Base-by-base conservation (phyloP, 1,139 yeast genomes). In the Geotrichum histeridarum region DNA sequence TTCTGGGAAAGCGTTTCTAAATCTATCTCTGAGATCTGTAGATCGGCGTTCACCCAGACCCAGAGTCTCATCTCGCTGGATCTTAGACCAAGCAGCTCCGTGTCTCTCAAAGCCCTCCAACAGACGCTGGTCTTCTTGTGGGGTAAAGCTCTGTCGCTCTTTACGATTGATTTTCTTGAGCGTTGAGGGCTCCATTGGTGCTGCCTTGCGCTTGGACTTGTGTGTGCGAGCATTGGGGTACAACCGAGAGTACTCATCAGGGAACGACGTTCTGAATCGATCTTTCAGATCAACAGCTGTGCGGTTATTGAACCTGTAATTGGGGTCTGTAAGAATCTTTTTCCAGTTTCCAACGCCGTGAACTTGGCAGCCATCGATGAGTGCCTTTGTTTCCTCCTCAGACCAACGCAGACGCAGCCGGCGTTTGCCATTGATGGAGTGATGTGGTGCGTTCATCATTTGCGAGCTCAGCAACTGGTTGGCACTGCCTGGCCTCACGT, bases 61-160 rank as follows among this genome's bases (percentile, higher is more conserved):
- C 46, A 74, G 63, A 17, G 64, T 60, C 43, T 69, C 67, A 58
- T 74, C 77, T 14, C 74, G 67, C 60, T 74, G 77, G 38, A 93
- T 93, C 66, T 84, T 85, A 59, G 89, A 86, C 99, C 99, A 93
- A 36, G 86, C 81, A 0, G 96, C 79, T 0, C 98, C 98, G 67
- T 80, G 82, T 62, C 77, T 78, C 54, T 79, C 73, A 67, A 81
- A 88, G 1, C 96, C 94, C 55, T 76, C 74, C 33, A 87, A 69
- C 47, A 93, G 73, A 43, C 77, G 73, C 38, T 77, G 80, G 70
- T 93, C 98, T 68, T 93, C 99, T 51, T 80, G 88, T 2, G 78
- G 69, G 0, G 96, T 86, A 59, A 74, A 74, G 31, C 73, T 68
- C 9, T 73, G 68, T 30, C 78, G 71, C 61, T 73, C 76, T 57